These are phyloP conservation scores for Suhomyces sp. DNA, from an alignment of 805 yeast species.

Conservation along the genomic window DNA sequence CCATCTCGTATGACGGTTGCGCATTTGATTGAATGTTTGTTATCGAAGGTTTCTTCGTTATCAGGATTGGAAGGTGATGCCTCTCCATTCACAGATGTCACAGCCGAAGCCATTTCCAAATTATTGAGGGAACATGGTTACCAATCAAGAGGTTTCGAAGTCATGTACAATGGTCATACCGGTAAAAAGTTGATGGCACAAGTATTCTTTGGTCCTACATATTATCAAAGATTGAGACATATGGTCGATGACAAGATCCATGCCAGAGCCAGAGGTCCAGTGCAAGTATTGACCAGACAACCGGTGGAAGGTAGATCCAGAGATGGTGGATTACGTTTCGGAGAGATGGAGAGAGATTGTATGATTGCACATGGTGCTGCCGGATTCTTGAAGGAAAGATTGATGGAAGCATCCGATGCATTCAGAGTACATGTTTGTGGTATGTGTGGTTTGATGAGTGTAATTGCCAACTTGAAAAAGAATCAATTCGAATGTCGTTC, in stretches of 20 bases:
- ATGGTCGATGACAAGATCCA: constrained; percentile 99
- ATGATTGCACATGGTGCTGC: constrained; percentile 99
- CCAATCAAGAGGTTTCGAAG: constrained; percentile 98
- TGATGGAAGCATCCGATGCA: constrained; percentile 99
- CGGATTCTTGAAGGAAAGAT: constrained; percentile 92
- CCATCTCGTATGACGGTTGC: constrained; percentile 99
- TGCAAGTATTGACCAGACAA: constrained; percentile 95
- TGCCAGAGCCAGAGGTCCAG: constrained; percentile 99
- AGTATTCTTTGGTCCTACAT: constrained; percentile 99
- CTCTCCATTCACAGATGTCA: constrained; percentile 96
- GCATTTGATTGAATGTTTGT: constrained; percentile 95
- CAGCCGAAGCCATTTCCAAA: constrained; percentile 94
- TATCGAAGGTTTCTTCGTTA: constrained; percentile 90
- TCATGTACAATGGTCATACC: constrained; percentile 98
- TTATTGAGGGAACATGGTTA: constrained; percentile 93
- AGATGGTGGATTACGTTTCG: constrained; percentile 99
- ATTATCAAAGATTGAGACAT: constrained; percentile 97
- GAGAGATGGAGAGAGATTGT: constrained; percentile 99
- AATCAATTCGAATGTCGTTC: constrained; percentile 98
- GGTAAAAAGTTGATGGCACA: constrained; percentile 98
- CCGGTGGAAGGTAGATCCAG: constrained; percentile 99
- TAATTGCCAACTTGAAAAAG: constrained; percentile 95
- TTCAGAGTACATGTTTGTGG: constrained; percentile 98
- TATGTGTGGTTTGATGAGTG: constrained; percentile 97
- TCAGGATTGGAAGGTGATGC: constrained; percentile 99